phyloP scores from a whole-genome alignment of 192 early-diverging fungal species.

The Backusella luteola region DNA sequence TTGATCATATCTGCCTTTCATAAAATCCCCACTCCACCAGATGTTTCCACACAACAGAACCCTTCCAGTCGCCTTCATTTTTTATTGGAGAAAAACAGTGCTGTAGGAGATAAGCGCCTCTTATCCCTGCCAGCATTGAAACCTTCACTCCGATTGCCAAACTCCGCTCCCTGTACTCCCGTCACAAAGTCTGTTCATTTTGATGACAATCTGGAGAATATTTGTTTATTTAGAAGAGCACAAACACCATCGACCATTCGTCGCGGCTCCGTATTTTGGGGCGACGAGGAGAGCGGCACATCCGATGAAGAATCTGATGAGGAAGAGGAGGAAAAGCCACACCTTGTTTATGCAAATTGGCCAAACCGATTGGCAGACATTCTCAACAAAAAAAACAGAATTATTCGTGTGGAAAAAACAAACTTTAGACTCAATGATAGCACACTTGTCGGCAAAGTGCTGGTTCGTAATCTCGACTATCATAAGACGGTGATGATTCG shows the following conservation, averaged over 20 bases:
- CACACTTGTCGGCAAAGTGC: constrained; percentile 47
- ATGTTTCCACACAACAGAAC: background rate
- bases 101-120: background rate
- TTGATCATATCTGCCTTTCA: background rate
- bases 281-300: background rate
- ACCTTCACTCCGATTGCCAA: constrained; percentile 23
- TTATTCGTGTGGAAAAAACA: constrained; percentile 1
- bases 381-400: background rate
- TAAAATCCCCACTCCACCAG: background rate
- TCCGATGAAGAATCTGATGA: background rate
- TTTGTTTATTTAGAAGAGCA: constrained; percentile 68
- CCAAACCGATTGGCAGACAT: constrained; percentile 4
- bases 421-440: background rate
- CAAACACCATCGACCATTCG: constrained; percentile 59
- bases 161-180: constrained; percentile 25
- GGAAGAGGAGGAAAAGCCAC: background rate
- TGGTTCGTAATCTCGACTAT: constrained; percentile 86
- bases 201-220: constrained; percentile 60
- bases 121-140: constrained; percentile 1
- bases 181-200: constrained; percentile 62
- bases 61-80: background rate
- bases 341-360: constrained; percentile 7
- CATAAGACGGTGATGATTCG: constrained; percentile 76
- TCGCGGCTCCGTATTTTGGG: constrained; percentile 34
- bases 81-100: background rate